Base-by-base conservation (phyloP, 1,139 yeast genomes). In the Suhomyces guaymorum region DNA sequence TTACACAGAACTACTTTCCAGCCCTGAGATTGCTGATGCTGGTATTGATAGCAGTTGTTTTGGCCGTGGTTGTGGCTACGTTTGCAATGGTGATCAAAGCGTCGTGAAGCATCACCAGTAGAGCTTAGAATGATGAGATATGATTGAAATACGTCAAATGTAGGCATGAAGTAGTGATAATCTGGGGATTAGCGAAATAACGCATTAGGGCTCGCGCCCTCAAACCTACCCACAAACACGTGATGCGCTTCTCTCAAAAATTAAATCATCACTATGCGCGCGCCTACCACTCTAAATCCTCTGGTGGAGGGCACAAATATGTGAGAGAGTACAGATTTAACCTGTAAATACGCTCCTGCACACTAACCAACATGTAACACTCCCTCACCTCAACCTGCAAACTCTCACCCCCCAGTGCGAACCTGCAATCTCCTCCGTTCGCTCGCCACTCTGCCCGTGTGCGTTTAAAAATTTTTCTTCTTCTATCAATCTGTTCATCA, bases 1-100 rank as follows among this genome's bases (percentile, higher is more conserved):
- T 79, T 26, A 66, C 73, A 26, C 48, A 58, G 26, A 68, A 70
- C 30, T 52, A 57, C 41, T 79, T 75, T 46, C 83, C 83, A 0
- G 81, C 76, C 2, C 39, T 49, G 10, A 31, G 55, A 19, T 30
- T 46, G 16, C 41, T 9, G 50, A 64, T 19, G 57, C 64, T 11
- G 48, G 61, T 21, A 2, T 47, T 66, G 22, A 63, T 70, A 18
- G 43, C 57, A 4, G 51, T 66, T n/a, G 59, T 69, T 7, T 37
- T 67, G 15, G 45, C 59, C 4, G 39, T 48, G 25, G 43, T 49
- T 4, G 30, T 46, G 22, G 43, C 41, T 2, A 49, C 54, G 1
- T 48, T 49, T 28, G 47, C 37, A 8, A 42, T 47, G 39, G 46
- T 46, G 11, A 15, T 40, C 11, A 26, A 34, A 26, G 33, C 39